Conservation (phyloP, 2,329 filamentous ascomycete species). For the Sporothrix schenckii region DNA sequence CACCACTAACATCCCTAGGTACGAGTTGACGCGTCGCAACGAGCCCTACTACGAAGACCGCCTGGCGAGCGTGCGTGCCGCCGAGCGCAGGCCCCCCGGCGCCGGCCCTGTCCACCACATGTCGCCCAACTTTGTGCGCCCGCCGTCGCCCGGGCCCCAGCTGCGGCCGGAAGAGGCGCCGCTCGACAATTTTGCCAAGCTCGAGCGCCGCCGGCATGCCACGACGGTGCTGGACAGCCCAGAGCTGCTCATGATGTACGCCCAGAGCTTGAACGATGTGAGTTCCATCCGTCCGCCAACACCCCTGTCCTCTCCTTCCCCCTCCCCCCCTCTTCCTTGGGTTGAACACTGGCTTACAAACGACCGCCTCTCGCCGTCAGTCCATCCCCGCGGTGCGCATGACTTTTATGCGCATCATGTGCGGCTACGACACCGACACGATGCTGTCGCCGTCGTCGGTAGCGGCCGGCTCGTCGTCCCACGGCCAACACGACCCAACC, state of each 20-base stretch:
- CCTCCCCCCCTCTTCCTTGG: too few species aligned
- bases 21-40: not conserved
- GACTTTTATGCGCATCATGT: slow-evolving; percentile 60
- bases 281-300: slow-evolving; percentile 40
- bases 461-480: not conserved
- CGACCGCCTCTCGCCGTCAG: slow-evolving; percentile 42
- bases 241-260: slow-evolving; percentile 62
- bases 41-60: slow-evolving; percentile 12
- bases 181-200: slow-evolving; percentile 48
- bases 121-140: slow-evolving; percentile 6
- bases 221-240: slow-evolving; percentile 59
- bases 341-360: not conserved
- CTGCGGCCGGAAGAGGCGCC: not conserved
- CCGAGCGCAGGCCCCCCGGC: not conserved
- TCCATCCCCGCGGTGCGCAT: slow-evolving; percentile 59
- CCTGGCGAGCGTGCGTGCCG: slow-evolving; percentile 2
- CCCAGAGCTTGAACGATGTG: slow-evolving; percentile 59
- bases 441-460: slow-evolving; percentile 1
- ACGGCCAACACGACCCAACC: not conserved
- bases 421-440: slow-evolving; percentile 51
- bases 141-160: slow-evolving; percentile 10
- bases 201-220: slow-evolving; percentile 54
- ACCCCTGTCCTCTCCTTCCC: not conserved
- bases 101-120: not conserved
- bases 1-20: not conserved